Percentiles rank a stretch among this genome's conserved stretches.
phyloP scores from a whole-genome alignment of 257 asterid species.

The Fraxinus cuspidata region DNA sequence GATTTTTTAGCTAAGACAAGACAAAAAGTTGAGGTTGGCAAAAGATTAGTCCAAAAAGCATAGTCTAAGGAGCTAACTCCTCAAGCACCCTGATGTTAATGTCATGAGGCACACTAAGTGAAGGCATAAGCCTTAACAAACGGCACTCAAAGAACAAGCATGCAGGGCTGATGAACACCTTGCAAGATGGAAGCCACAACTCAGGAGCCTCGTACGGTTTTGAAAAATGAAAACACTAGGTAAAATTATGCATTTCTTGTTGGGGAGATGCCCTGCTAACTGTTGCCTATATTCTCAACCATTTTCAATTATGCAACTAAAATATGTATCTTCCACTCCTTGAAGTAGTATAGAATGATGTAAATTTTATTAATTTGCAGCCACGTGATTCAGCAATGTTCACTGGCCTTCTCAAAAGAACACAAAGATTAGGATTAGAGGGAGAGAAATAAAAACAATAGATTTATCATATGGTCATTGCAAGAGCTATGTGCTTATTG shows the following conservation, averaged over 20 bases:
- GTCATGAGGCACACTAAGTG: background rate
- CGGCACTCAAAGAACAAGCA: too few relatives aligned
- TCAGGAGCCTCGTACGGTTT: background rate
- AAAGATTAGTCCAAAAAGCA: background rate
- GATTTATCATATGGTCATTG: background rate
- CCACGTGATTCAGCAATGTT: background rate
- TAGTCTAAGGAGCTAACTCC: background rate
- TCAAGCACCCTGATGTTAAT: background rate
- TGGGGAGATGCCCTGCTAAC: background rate
- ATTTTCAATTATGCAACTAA: too few relatives aligned
- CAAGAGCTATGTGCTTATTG: background rate
- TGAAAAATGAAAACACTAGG: background rate
- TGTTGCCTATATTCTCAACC: background rate
- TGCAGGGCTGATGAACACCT: background rate
- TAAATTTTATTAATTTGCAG: background rate
- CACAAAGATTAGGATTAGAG: background rate
- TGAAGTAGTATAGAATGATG: too few relatives aligned
- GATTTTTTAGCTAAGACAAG: background rate
- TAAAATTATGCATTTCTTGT: background rate
- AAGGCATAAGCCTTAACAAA: background rate
- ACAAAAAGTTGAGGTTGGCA: background rate
- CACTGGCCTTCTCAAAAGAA: background rate
- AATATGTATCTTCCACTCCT: too few relatives aligned
- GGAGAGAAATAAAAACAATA: background rate
- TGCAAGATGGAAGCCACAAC: background rate